phyloP scores from a whole-genome alignment of 805 yeast species.

The Sugiyamaella floridensis region DNA sequence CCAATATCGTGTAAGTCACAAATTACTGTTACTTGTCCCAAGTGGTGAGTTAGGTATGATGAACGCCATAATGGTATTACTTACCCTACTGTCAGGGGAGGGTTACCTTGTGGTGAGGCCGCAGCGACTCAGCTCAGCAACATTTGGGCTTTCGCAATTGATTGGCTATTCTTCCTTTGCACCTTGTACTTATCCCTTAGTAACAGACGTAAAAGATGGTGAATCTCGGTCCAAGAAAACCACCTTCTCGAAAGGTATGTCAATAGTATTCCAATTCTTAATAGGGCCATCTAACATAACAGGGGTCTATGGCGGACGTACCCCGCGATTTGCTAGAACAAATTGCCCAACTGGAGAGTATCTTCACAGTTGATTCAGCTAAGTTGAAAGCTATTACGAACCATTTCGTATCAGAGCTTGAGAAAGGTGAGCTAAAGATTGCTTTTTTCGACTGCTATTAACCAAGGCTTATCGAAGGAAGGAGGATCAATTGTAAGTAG shows the following conservation, averaged over 20 bases:
- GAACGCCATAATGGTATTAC: neutral
- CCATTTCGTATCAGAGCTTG: slow-evolving; percentile 73
- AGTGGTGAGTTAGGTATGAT: neutral
- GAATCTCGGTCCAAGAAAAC: slow-evolving; percentile 76
- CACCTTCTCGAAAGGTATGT: slow-evolving; percentile 66
- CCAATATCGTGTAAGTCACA: neutral
- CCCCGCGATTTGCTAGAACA: slow-evolving; percentile 56
- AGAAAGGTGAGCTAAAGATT: slow-evolving; percentile 58
- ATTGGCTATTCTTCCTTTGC: neutral
- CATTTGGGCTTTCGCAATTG: neutral
- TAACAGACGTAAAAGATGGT: slow-evolving; percentile 44
- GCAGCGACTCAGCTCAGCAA: neutral
- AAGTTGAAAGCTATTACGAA: slow-evolving; percentile 59
- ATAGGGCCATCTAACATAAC: neutral
- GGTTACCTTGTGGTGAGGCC: neutral
- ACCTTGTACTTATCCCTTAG: neutral
- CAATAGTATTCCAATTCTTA: neutral
- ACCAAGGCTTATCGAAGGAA: slow-evolving; percentile 11
- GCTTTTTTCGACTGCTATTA: neutral
- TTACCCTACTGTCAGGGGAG: neutral
- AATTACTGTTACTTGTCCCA: neutral
- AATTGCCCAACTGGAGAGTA: slow-evolving; percentile 49
- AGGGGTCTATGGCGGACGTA: slow-evolving; percentile 59
- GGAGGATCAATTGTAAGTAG: slow-evolving; percentile 26
- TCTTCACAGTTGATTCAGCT: slow-evolving; percentile 55